Evolutionary conservation across 257 asterid species (phyloP).

Genomic region (Agastache rugosa): DNA sequence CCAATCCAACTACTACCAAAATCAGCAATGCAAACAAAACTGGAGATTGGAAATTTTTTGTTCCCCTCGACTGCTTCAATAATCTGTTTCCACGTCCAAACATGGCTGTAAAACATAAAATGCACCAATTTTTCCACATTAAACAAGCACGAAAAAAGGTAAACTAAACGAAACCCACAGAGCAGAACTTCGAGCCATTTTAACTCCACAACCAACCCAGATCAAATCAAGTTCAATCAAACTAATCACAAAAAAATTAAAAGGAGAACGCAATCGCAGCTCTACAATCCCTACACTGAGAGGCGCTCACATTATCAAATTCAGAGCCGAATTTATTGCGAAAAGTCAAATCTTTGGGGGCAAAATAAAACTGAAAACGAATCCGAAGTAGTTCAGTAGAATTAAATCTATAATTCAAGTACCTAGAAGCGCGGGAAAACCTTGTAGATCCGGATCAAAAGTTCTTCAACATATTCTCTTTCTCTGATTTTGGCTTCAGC

Average conservation of each 20-base stretch:
- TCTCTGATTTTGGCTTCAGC: constrained; percentile 23
- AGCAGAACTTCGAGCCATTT: constrained; percentile 4
- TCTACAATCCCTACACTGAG: background rate
- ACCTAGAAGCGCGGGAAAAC: constrained; percentile 37
- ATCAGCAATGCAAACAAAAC: constrained; percentile 48
- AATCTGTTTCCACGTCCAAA: constrained; percentile 55
- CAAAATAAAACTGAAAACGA: constrained; percentile 3
- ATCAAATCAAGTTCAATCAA: constrained; percentile 1
- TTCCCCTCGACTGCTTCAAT: constrained; percentile 51
- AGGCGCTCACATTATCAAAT: background rate
- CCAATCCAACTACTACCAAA: constrained; percentile 46
- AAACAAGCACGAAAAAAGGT: constrained; percentile 5
- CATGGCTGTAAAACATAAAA: constrained; percentile 51
- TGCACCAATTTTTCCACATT: constrained; percentile 22
- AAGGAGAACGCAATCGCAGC: background rate
- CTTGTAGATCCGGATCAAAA: constrained; percentile 35
- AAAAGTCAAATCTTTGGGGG: constrained; percentile 28
- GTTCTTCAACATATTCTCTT: constrained; percentile 21
- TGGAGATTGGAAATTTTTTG: constrained; percentile 43
- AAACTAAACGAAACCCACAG: background rate
- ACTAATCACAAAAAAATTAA: background rate
- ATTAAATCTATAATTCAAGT: constrained; percentile 15
- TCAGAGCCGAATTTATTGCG: constrained; percentile 1
- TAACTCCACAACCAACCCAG: constrained; percentile 8
- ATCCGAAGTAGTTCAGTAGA: constrained; percentile 1